Percentiles rank a stretch among this genome's conserved stretches.
phyloP scores from a whole-genome alignment of 441 rosid species.

The Rhodomyrtus psidioides region DNA sequence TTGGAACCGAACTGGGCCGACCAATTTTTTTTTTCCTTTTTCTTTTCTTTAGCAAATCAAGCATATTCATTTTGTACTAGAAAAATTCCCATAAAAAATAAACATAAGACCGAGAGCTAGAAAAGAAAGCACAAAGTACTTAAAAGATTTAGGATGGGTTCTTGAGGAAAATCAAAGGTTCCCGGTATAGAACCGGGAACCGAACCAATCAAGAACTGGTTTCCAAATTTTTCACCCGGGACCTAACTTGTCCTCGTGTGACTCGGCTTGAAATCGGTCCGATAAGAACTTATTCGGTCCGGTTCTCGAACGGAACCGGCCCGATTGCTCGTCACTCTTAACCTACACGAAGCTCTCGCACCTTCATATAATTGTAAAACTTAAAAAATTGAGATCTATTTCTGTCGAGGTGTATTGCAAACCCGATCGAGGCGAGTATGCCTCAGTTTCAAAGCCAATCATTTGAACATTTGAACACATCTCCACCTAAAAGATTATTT shows the following conservation, averaged over 20 bases:
- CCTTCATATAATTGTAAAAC: not conserved
- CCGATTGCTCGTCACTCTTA: not conserved
- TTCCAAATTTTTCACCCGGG: not conserved
- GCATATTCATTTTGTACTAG: not conserved
- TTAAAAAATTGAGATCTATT: not conserved
- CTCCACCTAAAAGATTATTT: not conserved
- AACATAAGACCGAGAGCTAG: not conserved
- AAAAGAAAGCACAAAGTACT: not conserved
- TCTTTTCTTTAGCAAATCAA: not conserved
- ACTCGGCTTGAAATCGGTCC: not conserved
- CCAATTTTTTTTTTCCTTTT: not conserved
- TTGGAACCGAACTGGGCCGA: fast-evolving
- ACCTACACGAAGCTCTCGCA: not conserved
- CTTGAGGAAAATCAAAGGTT: not conserved
- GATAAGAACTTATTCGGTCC: not conserved
- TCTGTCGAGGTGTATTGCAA: not conserved
- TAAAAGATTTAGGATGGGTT: not conserved
- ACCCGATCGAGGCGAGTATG: not conserved
- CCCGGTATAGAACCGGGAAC: not conserved
- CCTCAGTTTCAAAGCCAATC: not conserved
- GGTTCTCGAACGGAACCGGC: not conserved
- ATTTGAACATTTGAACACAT: not conserved
- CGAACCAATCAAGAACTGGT: not conserved
- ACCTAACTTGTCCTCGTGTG: not conserved
- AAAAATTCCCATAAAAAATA: not conserved